Evolutionary conservation across 2,329 filamentous ascomycete genomes (phyloP).

Genomic region (Aspergillus carbonarius): DNA sequence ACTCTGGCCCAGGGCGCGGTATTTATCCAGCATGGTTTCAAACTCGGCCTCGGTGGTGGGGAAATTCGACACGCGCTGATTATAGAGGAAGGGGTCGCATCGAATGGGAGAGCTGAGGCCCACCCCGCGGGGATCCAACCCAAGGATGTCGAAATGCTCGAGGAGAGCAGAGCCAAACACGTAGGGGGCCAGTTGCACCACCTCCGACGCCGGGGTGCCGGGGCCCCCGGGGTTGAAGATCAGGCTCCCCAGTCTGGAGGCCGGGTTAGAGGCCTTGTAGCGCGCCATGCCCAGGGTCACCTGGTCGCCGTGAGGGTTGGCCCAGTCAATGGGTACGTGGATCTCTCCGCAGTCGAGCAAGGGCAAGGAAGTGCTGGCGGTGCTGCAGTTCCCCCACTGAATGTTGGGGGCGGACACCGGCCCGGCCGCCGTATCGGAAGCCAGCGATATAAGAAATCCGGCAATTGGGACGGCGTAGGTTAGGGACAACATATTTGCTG

Average conservation of each 20-base stretch:
- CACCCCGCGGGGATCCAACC: constrained; percentile 46
- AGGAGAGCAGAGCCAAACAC: neutral
- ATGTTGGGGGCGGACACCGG: neutral
- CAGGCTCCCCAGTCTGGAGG: constrained; percentile 34
- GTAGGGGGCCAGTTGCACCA: neutral
- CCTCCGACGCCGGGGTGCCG: constrained; percentile 1
- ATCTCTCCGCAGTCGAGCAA: constrained; percentile 4
- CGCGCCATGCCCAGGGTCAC: constrained; percentile 31
- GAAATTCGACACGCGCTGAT: constrained; percentile 37
- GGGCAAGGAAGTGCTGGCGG: neutral
- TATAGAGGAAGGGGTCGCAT: constrained; percentile 41
- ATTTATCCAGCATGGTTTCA: constrained; percentile 39
- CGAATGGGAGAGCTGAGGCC: constrained; percentile 41
- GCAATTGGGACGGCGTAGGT: no score
- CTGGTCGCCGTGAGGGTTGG: constrained; percentile 24
- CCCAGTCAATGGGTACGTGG: constrained; percentile 35
- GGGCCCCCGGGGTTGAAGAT: constrained; percentile 42
- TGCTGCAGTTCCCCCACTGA: neutral
- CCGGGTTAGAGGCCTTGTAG: constrained; percentile 20
- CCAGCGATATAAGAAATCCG: neutral
- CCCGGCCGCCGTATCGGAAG: neutral
- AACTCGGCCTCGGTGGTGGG: constrained; percentile 41
- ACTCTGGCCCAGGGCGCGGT: constrained; percentile 41
- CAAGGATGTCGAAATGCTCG: constrained; percentile 44
- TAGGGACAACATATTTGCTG: no score